phyloP scores from a whole-genome alignment of 2,329 filamentous ascomycete genomes.

The Penicillium brasilianum region DNA sequence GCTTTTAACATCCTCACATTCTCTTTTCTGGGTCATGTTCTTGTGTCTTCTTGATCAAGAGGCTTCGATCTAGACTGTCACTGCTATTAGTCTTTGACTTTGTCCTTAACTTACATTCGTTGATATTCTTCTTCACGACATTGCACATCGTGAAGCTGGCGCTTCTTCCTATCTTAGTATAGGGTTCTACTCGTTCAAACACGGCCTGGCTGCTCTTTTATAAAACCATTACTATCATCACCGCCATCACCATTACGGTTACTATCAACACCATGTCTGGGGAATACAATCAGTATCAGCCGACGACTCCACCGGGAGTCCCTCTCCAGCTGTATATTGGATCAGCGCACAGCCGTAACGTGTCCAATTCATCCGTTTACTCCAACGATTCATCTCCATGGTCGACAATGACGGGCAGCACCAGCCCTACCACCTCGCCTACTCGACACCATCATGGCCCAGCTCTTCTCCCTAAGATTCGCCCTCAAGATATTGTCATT shows the following conservation, averaged over 20 bases:
- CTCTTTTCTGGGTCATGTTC: constrained; percentile 36
- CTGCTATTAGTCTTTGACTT: constrained; percentile 27
- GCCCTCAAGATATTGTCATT: constrained; percentile 79
- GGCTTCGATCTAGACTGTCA: constrained; percentile 25
- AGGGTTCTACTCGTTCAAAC: neutral
- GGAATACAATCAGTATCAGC: constrained; percentile 50
- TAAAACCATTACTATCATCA: neutral
- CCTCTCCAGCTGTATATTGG: constrained; percentile 41
- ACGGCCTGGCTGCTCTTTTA: neutral
- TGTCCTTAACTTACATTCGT: constrained; percentile 19
- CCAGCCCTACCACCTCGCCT: constrained; percentile 71
- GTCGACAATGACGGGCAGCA: constrained; percentile 69
- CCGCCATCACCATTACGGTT: neutral
- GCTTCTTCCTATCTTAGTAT: constrained; percentile 3
- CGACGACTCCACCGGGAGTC: constrained; percentile 50
- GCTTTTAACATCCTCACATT: constrained; percentile 47
- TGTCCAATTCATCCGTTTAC: constrained; percentile 68
- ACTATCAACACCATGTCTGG: constrained; percentile 41
- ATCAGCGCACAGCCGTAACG: constrained; percentile 62
- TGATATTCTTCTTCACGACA: constrained; percentile 19
- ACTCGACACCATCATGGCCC: constrained; percentile 76
- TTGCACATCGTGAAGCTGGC: neutral
- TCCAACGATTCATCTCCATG: constrained; percentile 72
- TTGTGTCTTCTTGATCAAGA: constrained; percentile 22
- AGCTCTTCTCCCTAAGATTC: constrained; percentile 81